These are phyloP conservation scores for Isabelozyma gotoi DNA, from an alignment of 805 yeast genomes.

Conservation along the genomic window DNA sequence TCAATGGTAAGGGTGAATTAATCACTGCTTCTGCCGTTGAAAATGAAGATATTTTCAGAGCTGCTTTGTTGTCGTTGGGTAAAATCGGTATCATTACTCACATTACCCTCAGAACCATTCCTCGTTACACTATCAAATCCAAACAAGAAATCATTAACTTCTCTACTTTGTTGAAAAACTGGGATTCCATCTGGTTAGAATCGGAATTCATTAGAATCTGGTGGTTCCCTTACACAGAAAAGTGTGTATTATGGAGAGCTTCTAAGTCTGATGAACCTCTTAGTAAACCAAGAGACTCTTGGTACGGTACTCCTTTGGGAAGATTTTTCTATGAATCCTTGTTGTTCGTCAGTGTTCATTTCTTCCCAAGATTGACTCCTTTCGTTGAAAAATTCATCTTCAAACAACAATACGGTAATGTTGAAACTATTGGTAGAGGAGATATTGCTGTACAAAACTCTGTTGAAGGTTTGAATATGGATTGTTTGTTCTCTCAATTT, in stretches of 20 bases:
- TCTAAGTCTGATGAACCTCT: conserved; percentile 65
- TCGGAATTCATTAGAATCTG: conserved; percentile 91
- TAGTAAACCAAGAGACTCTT: conserved; percentile 65
- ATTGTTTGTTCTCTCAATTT: conserved; percentile 89
- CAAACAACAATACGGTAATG: conserved; percentile 75
- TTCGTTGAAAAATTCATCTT: conserved; percentile 82
- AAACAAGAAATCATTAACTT: conserved; percentile 80
- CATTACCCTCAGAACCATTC: conserved; percentile 82
- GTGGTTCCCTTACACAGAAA: conserved; percentile 95
- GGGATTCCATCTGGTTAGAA: conserved; percentile 83
- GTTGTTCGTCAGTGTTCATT: conserved; percentile 73
- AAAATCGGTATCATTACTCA: conserved; percentile 87
- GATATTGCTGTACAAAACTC: conserved; percentile 73
- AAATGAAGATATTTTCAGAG: conserved; percentile 67
- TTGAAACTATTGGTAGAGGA: conserved; percentile 63
- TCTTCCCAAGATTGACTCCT: conserved; percentile 79
- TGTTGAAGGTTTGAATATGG: conserved; percentile 90
- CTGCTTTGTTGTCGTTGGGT: conserved; percentile 83
- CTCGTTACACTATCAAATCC: conserved; percentile 77
- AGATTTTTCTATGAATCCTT: conserved; percentile 77
- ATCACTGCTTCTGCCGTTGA: conserved; percentile 65
- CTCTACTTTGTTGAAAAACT: conserved; percentile 64
- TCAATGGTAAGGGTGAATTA: conserved; percentile 74
- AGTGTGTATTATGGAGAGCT: conserved; percentile 91
- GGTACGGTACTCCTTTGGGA: conserved; percentile 84